Evolutionary conservation across 208 protist genomes (phyloP).

Genomic region (Leishmania tarentolae): DNA sequence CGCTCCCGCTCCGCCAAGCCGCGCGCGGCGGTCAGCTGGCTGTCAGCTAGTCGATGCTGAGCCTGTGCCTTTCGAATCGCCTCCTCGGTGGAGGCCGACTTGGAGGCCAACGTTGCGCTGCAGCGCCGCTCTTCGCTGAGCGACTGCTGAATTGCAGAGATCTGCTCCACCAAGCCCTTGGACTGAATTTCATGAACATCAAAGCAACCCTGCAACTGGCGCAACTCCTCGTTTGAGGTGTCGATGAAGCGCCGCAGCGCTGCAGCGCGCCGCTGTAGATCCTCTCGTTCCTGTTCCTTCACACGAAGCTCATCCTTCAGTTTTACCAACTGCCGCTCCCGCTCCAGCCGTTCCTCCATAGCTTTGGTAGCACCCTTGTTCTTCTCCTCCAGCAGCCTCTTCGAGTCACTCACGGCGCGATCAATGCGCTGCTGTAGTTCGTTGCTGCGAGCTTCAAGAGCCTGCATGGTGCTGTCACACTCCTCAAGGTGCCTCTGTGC

Average conservation of each 20-base stretch:
- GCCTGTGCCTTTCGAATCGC: constrained; percentile 38
- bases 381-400: constrained; percentile 70
- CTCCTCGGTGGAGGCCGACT: constrained; percentile 39
- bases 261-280: constrained; percentile 69
- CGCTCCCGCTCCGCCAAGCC: constrained; percentile 59
- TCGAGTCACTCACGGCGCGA: constrained; percentile 47
- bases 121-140: constrained; percentile 55
- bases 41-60: constrained; percentile 36
- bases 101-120: constrained; percentile 42
- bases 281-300: constrained; percentile 71
- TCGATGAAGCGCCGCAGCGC: constrained; percentile 65
- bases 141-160: constrained; percentile 40
- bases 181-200: constrained; percentile 58
- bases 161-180: constrained; percentile 32
- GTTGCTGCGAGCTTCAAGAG: constrained; percentile 54
- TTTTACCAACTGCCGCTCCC: constrained; percentile 36
- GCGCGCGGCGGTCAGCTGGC: constrained; percentile 47
- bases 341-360: constrained; percentile 43
- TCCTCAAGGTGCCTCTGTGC: constrained; percentile 42
- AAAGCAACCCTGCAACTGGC: constrained; percentile 45
- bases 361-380: constrained; percentile 35
- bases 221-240: constrained; percentile 62
- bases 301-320: constrained; percentile 59
- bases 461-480: constrained; percentile 56
- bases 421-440: constrained; percentile 77